phyloP scores from a whole-genome alignment of 257 asterid genomes.

The Solanum pinnatisectum region DNA sequence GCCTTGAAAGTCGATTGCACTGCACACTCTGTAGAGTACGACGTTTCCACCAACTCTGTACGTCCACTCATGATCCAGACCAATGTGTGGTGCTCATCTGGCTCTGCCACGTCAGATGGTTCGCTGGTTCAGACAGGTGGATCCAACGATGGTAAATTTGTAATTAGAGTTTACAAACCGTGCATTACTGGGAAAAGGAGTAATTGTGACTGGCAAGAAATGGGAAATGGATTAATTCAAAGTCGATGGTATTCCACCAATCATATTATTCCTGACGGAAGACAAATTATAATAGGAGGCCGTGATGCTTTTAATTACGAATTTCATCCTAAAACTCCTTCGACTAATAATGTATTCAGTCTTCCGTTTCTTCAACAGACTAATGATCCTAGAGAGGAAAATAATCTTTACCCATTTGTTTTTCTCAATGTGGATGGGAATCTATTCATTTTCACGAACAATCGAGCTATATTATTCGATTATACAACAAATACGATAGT shows the following conservation, averaged over 20 bases:
- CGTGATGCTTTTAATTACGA: background rate
- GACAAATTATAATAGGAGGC: conserved; percentile 6
- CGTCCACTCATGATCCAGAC: conserved; percentile 39
- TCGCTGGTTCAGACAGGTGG: conserved; percentile 40
- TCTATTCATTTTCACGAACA: conserved; percentile 39
- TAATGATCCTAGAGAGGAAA: background rate
- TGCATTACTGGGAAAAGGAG: background rate
- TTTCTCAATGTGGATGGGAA: conserved; percentile 42
- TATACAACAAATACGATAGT: conserved; percentile 10
- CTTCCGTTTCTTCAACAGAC: conserved; percentile 4
- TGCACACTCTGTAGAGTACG: conserved; percentile 47
- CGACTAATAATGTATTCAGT: background rate
- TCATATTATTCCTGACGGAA: background rate
- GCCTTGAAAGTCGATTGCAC: conserved; percentile 29
- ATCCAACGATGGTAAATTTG: conserved; percentile 12
- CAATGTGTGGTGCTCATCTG: conserved; percentile 52
- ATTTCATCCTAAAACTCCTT: background rate
- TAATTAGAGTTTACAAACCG: background rate
- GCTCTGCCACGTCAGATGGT: conserved; percentile 29
- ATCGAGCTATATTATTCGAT: conserved; percentile 33
- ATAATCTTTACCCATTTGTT: conserved; percentile 25
- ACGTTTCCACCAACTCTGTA: conserved; percentile 19
- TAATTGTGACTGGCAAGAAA: background rate
- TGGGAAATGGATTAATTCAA: background rate
- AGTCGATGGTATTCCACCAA: conserved; percentile 9